Evolutionary conservation across 1,139 yeast genomes (phyloP), one percentile per base, ranked within the genome.

Genomic region (Pichia sp.): DNA sequence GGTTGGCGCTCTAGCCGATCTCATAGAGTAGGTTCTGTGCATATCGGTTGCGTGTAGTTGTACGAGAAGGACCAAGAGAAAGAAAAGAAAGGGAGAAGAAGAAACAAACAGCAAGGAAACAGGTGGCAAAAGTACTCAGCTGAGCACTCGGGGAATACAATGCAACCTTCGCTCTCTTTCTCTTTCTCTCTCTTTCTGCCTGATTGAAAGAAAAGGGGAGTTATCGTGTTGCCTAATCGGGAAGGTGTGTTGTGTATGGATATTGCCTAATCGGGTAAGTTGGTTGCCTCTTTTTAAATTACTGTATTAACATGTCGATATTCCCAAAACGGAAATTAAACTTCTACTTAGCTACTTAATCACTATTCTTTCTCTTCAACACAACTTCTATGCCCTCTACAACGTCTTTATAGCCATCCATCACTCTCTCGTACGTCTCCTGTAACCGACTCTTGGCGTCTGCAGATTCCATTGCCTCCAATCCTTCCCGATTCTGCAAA

Each of bases 11-110:
- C 95, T 85, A 44, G 83, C 69, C 54, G 88, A 80, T 78, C 98
- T 88, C 69, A 91, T 76, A 31, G 97, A 91, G 68, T 91, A 91
- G 40, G 98, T 89, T 82, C 97, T 85, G 76, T 91, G 97, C 98
- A 91, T 91, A 54, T 14, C 45, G 11, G 15, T 7, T 28, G n/a
- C 3, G 20, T 13, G 16, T 8, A 4, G 4, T 6, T 6, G n/a
- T 3, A 6, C 14, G 23, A 24, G 14, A 27, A 26, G 11, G 21
- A 8, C 3, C 13, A 4, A 16, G 27, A 14, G 6, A 11, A 13
- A 18, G 10, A 15, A 24, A 37, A 14, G 5, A 26, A 31, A 16
- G 8, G 13, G n/a, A 22, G 21, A 23, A n/a, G 27, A 18, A 20
- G 6, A 21, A 11, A 13, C 6, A 13, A 32, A 3, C 6, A 9